Percentiles rank a stretch among this genome's conserved stretches.
Conservation (phyloP, 2,329 filamentous ascomycete genomes). For the Tolypocladium ophioglossoides region DNA sequence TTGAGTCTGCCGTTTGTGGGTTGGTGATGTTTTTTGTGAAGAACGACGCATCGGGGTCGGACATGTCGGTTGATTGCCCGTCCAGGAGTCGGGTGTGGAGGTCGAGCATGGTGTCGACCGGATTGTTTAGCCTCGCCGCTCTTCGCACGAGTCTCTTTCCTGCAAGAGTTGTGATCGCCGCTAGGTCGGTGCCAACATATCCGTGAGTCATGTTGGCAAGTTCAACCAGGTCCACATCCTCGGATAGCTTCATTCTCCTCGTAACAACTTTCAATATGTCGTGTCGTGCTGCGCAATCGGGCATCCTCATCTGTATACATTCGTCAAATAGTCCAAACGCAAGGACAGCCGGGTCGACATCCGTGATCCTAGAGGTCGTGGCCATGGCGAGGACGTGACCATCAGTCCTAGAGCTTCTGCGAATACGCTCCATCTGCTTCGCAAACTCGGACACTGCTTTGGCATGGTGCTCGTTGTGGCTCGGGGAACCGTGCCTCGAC, state of each 20-base stretch:
- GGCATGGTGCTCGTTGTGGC: conserved; percentile 82
- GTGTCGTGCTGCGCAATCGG: conserved; percentile 66
- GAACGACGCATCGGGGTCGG: not conserved
- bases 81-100: conserved; percentile 1
- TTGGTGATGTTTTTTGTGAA: not conserved
- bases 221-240: conserved; percentile 60
- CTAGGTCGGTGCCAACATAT: conserved; percentile 85
- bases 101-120: conserved; percentile 4
- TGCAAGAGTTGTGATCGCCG: conserved; percentile 44
- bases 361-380: conserved; percentile 81
- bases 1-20: not conserved
- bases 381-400: conserved; percentile 83
- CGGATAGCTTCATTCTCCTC: conserved; percentile 49
- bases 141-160: conserved; percentile 25
- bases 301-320: conserved; percentile 80
- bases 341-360: conserved; percentile 67
- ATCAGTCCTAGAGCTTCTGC: conserved; percentile 54
- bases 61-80: conserved; percentile 2
- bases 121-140: conserved; percentile 18
- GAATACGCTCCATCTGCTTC: conserved; percentile 77
- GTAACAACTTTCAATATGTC: conserved; percentile 70
- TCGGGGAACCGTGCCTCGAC: conserved; percentile 65
- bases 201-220: conserved; percentile 82
- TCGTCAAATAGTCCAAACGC: conserved; percentile 69
- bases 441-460: conserved; percentile 75